Conservation (phyloP, 2,329 filamentous ascomycete genomes). For the Trematosphaeria pertusa region DNA sequence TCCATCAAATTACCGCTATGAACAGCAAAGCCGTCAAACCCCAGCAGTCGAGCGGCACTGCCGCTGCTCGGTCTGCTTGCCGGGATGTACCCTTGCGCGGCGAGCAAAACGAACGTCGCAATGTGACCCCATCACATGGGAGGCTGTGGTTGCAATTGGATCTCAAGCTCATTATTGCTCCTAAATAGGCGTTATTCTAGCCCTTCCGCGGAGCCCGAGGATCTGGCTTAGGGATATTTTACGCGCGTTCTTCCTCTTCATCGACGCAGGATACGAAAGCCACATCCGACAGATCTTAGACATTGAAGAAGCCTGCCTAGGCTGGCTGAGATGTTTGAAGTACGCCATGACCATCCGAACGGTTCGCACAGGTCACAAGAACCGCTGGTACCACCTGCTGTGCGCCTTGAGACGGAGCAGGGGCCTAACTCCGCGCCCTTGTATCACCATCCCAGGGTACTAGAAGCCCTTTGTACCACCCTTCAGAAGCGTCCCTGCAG, state of each 20-base stretch:
- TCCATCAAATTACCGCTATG: slow-evolving; percentile 16
- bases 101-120: background rate
- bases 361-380: slow-evolving; percentile 5
- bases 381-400: slow-evolving; percentile 3
- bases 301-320: no score
- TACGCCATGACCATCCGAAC: slow-evolving; percentile 2
- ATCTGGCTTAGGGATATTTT: slow-evolving; percentile 1
- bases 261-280: background rate
- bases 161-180: slow-evolving; percentile 9
- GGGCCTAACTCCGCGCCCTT: slow-evolving; percentile 12
- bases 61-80: background rate
- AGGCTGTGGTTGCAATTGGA: slow-evolving; percentile 17
- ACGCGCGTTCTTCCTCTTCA: slow-evolving; percentile 5
- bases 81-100: slow-evolving; percentile 7
- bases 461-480: slow-evolving; percentile 15
- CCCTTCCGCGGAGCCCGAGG: slow-evolving; percentile 10
- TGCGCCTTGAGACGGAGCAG: slow-evolving; percentile 9
- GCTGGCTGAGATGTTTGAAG: background rate
- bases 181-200: slow-evolving; percentile 11
- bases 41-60: slow-evolving; percentile 4
- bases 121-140: slow-evolving; percentile 11
- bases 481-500: slow-evolving; percentile 32
- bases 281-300: background rate
- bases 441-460: slow-evolving; percentile 16
- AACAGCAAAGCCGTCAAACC: slow-evolving; percentile 3